Evolutionary conservation across 305 asterid genomes (phyloP), one percentile per base, ranked within the genome.

Genomic region (Ajuga reptans): DNA sequence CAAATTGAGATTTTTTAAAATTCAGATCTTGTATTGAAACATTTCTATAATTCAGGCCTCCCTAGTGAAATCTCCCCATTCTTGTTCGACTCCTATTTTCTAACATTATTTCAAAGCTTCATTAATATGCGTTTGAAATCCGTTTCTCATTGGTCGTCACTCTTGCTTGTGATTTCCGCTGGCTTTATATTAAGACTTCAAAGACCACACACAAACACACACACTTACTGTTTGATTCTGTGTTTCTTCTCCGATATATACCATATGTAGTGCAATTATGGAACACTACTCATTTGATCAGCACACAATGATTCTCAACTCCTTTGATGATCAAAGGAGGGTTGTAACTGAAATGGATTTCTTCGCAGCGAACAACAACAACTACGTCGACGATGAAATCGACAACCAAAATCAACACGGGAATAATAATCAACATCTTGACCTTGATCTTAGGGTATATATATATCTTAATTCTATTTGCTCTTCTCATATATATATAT

Each of bases 271-370:
- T 41, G 50, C 52, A 34, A 11, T 47, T 1, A 72, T 72, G 73
- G 76, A 69, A n/a, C n/a, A n/a, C 5, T 34, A 61, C 39, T 45
- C 52, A 9, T 56, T 34, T 46, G 21, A 66, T 47, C 69, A 63
- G 43, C 76, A 47, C 2, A 61, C 31, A 0, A 42, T 69, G 73
- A 63, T 82, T 56, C 76, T 82, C 47, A 82, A 78, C 68, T 80
- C 81, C 34, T 68, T 73, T 16, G 78, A 80, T 41, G 69, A 69
- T 69, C 76, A 72, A 57, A 72, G 56, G 16, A 45, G 73, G 77
- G 54, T 43, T 63, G 46, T 80, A 1, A 65, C 43, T 49, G 88
- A 84, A 75, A 68, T 77, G 78, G 88, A 84, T 66, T 84, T 84
- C 80, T 84, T 81, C 17, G 24, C 84, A 0, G 52, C 66, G 17